Conservation (phyloP, 2,329 filamentous ascomycete species). For the Talaromyces sp. region DNA sequence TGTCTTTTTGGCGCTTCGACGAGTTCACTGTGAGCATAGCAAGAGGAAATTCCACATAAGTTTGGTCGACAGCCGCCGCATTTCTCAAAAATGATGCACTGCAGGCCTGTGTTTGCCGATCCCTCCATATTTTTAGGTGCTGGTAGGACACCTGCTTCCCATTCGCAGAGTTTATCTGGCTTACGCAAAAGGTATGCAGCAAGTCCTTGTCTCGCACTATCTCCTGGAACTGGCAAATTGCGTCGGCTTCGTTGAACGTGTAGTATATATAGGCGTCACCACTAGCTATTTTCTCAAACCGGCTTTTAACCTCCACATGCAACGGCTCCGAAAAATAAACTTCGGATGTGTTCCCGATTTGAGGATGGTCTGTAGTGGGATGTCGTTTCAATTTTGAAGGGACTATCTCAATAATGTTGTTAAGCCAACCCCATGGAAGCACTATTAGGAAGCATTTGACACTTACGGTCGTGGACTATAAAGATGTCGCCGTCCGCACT, state of each 20-base stretch:
- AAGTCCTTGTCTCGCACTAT: not conserved
- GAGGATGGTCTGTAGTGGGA: not conserved
- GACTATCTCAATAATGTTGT: not conserved
- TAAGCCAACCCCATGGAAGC: not conserved
- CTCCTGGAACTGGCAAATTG: not conserved
- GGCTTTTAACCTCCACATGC: not conserved
- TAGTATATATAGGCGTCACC: not conserved
- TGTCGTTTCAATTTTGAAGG: not conserved
- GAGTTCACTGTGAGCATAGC: not conserved
- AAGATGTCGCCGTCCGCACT: not conserved
- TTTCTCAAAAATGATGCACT: not conserved
- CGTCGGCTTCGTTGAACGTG: not conserved
- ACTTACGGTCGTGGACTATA: not conserved
- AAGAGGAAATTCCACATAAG: not conserved
- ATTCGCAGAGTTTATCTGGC: not conserved
- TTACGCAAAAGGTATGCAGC: not conserved
- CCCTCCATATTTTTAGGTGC: not conserved
- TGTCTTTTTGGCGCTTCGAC: not conserved
- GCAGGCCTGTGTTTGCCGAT: not conserved
- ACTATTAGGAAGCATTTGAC: not conserved
- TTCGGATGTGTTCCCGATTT: not conserved
- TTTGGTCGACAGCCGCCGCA: not conserved
- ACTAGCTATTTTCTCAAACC: not conserved
- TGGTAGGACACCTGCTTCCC: not conserved
- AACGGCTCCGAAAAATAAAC: not conserved